phyloP scores from a whole-genome alignment of 805 yeast species.

The Candida ficus region DNA sequence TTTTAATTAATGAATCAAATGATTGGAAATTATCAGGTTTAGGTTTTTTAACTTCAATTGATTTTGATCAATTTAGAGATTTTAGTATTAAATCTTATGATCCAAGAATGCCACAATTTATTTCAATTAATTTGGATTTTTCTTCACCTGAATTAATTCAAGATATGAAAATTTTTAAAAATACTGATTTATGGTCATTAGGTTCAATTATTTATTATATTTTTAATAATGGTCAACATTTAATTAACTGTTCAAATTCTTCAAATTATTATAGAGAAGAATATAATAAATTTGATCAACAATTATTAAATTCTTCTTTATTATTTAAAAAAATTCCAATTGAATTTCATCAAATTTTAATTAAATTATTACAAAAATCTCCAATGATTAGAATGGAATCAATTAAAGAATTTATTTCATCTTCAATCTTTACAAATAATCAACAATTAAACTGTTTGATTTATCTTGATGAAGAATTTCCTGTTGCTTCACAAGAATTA shows the following conservation, averaged over 20 bases:
- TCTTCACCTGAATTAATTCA: conserved; percentile 81
- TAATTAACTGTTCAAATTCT: conserved; percentile 49
- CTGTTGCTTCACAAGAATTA: conserved; percentile 2
- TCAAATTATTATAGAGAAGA: conserved; percentile 58
- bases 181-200: conserved; percentile 79
- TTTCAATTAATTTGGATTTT: conserved; percentile 66
- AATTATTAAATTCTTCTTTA: conserved; percentile 35
- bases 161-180: conserved; percentile 56
- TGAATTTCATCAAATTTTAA: conserved; percentile 41
- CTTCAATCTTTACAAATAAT: conserved; percentile 6
- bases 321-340: conserved; percentile 57
- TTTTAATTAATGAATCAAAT: conserved; percentile 74
- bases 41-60: conserved; percentile 44
- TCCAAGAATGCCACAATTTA: conserved; percentile 67
- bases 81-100: conserved; percentile 68
- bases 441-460: conserved; percentile 6
- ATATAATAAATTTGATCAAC: conserved; percentile 41
- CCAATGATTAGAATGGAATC: conserved; percentile 50
- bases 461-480: conserved; percentile 12
- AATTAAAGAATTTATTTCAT: conserved; percentile 61
- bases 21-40: conserved; percentile 94
- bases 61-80: conserved; percentile 37
- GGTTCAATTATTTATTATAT: conserved; percentile 72
- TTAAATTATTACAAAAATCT: conserved; percentile 50
- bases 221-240: conserved; percentile 44